phyloP scores from a whole-genome alignment of 2,329 filamentous ascomycete genomes.

The Helotiales sp. region DNA sequence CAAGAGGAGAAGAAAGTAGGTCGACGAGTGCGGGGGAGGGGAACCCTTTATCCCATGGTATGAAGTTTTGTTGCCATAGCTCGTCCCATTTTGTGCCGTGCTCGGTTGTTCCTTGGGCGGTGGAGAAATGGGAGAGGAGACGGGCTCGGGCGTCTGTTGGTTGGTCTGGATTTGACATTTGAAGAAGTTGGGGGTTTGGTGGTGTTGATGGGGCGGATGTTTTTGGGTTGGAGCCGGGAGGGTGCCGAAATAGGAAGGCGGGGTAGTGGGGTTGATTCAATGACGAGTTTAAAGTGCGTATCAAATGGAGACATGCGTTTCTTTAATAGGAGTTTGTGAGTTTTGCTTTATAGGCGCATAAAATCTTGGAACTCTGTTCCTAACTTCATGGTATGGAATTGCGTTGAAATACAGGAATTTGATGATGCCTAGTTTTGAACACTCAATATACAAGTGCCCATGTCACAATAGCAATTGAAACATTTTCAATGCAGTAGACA shows the following conservation, averaged over 20 bases:
- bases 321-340: too few species aligned
- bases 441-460: too few species aligned
- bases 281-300: neutral
- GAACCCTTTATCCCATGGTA: conserved; percentile 58
- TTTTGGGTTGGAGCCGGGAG: neutral
- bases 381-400: too few species aligned
- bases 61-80: conserved; percentile 45
- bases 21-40: conserved; percentile 56
- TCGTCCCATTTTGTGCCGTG: conserved; percentile 45
- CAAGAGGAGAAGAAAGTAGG: conserved; percentile 46
- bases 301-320: too few species aligned
- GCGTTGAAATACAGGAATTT: too few species aligned
- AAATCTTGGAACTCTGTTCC: neutral
- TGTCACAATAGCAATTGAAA: too few species aligned
- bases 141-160: conserved; percentile 25
- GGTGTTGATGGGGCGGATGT: neutral
- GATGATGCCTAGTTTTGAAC: too few species aligned
- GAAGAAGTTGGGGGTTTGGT: neutral
- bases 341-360: too few species aligned
- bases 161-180: conserved; percentile 14
- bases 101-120: conserved; percentile 11
- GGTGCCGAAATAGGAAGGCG: neutral
- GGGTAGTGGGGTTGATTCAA: neutral
- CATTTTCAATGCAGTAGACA: neutral
- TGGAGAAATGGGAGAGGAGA: conserved; percentile 30